These are phyloP conservation scores for Lentinus tigrinus DNA, from an alignment of 768 basidiomycete species.

Conservation along the genomic window DNA sequence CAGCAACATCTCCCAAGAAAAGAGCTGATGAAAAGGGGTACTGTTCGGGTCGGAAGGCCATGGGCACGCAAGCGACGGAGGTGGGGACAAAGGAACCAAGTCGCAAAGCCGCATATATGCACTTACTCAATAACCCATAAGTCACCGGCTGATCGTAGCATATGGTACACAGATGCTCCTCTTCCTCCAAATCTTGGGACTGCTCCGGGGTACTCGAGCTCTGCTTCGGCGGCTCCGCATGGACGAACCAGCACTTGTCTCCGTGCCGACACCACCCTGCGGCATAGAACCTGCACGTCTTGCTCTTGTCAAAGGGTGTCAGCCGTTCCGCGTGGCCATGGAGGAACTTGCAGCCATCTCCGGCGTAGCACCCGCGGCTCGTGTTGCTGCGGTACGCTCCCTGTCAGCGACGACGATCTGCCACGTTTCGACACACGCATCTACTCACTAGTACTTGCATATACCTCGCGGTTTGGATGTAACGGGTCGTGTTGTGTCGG, in stretches of 20 bases:
- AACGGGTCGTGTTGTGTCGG: slow-evolving; percentile 43
- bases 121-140: slow-evolving; percentile 65
- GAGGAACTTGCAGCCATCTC: slow-evolving; percentile 72
- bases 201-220: background rate
- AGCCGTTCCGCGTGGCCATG: slow-evolving; percentile 52
- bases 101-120: slow-evolving; percentile 11
- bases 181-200: slow-evolving; percentile 31
- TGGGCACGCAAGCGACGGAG: background rate
- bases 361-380: slow-evolving; percentile 67
- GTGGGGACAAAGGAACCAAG: no score
- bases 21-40: background rate
- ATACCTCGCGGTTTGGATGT: slow-evolving; percentile 72
- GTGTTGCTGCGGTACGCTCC: slow-evolving; percentile 28
- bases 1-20: background rate
- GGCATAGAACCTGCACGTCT: slow-evolving; percentile 66
- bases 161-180: slow-evolving; percentile 61
- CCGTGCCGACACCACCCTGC: slow-evolving; percentile 71
- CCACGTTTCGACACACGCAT: accelerated
- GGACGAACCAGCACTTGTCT: slow-evolving; percentile 74
- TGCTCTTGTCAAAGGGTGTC: slow-evolving; percentile 70
- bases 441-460: slow-evolving; percentile 58
- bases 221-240: slow-evolving; percentile 35
- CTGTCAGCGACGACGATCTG: background rate
- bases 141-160: slow-evolving; percentile 72
- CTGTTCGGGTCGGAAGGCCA: no score